A percentile compares a stretch with the other conserved stretches of the same genome.
Conservation (phyloP, 768 basidiomycete genomes). For the Termitomyces sp. region DNA sequence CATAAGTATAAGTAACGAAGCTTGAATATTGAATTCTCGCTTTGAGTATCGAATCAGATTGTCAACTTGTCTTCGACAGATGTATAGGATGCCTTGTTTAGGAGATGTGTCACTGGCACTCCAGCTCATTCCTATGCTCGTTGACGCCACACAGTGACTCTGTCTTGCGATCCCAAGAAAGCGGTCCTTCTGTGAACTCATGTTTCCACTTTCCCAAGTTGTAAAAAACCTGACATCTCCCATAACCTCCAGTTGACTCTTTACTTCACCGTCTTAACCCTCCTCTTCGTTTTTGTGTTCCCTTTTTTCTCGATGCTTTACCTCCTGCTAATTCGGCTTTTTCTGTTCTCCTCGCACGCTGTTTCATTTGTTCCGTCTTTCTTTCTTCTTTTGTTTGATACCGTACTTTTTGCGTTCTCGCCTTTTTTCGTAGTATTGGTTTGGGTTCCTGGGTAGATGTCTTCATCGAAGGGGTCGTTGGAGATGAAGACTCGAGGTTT, state of each 20-base stretch:
- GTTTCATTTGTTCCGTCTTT: slow-evolving; percentile 57
- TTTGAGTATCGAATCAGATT: too few species aligned
- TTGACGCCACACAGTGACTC: too few species aligned
- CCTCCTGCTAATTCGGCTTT: slow-evolving; percentile 74
- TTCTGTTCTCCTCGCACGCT: slow-evolving; percentile 59
- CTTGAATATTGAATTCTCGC: too few species aligned
- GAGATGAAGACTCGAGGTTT: background rate
- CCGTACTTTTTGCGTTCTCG: slow-evolving; percentile 41
- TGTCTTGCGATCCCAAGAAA: too few species aligned
- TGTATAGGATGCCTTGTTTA: too few species aligned
- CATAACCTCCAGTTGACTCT: background rate
- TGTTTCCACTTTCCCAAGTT: background rate
- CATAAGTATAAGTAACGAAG: too few species aligned
- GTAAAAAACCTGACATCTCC: too few species aligned
- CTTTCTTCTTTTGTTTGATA: slow-evolving; percentile 74
- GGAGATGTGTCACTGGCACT: too few species aligned
- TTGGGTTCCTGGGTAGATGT: slow-evolving; percentile 2
- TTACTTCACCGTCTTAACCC: slow-evolving; percentile 15
- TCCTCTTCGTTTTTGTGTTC: slow-evolving; percentile 17
- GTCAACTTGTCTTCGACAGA: too few species aligned
- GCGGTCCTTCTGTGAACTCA: background rate
- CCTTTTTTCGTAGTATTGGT: slow-evolving; percentile 22
- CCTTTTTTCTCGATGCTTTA: slow-evolving; percentile 44
- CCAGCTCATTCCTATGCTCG: too few species aligned
- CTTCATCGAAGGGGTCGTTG: background rate